Conservation (phyloP, 352 stramenopile genomes). For the Phytophthora chlamydospora region DNA sequence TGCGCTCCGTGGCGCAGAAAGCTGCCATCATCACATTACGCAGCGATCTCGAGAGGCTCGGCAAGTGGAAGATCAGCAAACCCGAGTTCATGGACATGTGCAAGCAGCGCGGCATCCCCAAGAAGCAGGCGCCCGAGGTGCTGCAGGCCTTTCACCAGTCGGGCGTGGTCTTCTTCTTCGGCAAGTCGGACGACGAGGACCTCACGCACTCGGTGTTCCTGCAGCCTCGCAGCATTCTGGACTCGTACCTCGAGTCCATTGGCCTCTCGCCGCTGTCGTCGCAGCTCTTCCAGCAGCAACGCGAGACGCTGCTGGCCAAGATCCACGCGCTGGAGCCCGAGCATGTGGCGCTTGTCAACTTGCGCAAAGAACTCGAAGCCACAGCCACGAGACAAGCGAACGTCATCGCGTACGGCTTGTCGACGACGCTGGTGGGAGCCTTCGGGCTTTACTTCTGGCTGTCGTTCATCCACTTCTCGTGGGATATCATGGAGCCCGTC, state of each 20-base stretch:
- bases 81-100: slow-evolving; percentile 76
- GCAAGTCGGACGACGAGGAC: slow-evolving; percentile 75
- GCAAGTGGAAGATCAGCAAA: slow-evolving; percentile 82
- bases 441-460: slow-evolving; percentile 90
- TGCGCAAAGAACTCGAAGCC: slow-evolving; percentile 65
- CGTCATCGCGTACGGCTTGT: slow-evolving; percentile 57
- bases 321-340: slow-evolving; percentile 75
- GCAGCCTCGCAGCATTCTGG: slow-evolving; percentile 78
- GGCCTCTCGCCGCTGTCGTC: slow-evolving; percentile 70
- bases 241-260: slow-evolving; percentile 81
- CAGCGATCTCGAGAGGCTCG: slow-evolving; percentile 68
- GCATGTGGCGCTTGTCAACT: slow-evolving; percentile 67
- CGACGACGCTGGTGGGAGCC: slow-evolving; percentile 68
- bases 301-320: slow-evolving; percentile 66
- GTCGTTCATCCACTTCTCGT: slow-evolving; percentile 90
- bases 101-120: slow-evolving; percentile 74
- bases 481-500: slow-evolving; percentile 92
- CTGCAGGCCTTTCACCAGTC: slow-evolving; percentile 80
- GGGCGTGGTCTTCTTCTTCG: slow-evolving; percentile 82
- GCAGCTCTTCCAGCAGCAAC: slow-evolving; percentile 71
- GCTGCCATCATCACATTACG: slow-evolving; percentile 80
- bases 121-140: slow-evolving; percentile 82
- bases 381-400: slow-evolving; percentile 70
- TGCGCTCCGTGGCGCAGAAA: slow-evolving; percentile 80
- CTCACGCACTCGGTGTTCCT: slow-evolving; percentile 81